Percentiles rank a stretch among this genome's conserved stretches.
Evolutionary conservation across 352 stramenopile genomes (phyloP).

Genomic region (Peronospora farinosa): DNA sequence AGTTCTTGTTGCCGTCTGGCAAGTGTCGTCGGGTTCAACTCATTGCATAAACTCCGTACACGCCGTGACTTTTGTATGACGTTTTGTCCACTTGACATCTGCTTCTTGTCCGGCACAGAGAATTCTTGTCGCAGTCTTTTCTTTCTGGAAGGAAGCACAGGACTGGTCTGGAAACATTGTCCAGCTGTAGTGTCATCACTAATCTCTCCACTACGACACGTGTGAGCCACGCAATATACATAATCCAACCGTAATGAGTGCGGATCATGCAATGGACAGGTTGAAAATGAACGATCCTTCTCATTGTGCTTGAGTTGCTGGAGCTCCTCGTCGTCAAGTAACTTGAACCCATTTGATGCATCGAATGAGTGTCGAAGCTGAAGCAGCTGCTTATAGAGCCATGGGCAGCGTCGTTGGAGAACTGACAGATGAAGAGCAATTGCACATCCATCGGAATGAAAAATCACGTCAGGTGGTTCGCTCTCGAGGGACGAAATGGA

Average conservation of each 20-base stretch:
- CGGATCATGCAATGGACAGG: constrained; percentile 16
- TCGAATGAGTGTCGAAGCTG: constrained; percentile 13
- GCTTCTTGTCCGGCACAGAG: constrained; percentile 11
- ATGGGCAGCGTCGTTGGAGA: constrained; percentile 31
- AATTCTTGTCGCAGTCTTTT: constrained; percentile 19
- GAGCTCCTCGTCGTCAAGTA: constrained; percentile 16
- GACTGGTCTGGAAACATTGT: constrained; percentile 4
- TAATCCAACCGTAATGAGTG: constrained; percentile 13
- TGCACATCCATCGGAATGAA: constrained; percentile 48
- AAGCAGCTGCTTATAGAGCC: constrained; percentile 34
- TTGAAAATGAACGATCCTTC: not conserved
- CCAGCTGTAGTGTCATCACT: constrained; percentile 1
- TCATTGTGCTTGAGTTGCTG: constrained; percentile 2
- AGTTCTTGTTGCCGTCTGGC: not conserved
- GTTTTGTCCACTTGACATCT: constrained; percentile 3
- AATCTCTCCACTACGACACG: not conserved
- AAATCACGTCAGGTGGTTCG: constrained; percentile 31
- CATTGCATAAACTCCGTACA: constrained; percentile 18
- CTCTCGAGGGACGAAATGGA: constrained; percentile 13
- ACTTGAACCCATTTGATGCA: constrained; percentile 3
- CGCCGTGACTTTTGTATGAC: constrained; percentile 8
- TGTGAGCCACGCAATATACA: constrained; percentile 16
- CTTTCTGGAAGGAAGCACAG: constrained; percentile 8
- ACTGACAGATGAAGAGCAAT: constrained; percentile 37
- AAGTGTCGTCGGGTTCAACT: constrained; percentile 2